Evolutionary conservation across 2,329 filamentous ascomycete species (phyloP).

Genomic region (Penicillium olsonii): DNA sequence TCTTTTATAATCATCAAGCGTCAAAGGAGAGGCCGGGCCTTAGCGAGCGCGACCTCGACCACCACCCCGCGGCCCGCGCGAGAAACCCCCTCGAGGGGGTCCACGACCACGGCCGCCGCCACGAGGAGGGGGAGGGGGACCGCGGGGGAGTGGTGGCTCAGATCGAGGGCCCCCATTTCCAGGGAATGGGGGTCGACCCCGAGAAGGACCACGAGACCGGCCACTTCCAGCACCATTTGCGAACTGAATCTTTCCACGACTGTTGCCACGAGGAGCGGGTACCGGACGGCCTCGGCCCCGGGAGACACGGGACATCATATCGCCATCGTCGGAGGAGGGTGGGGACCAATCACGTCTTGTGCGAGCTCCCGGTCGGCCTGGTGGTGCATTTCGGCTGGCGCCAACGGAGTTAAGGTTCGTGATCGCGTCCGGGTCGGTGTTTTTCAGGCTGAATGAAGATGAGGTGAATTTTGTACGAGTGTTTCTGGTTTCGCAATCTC

Average conservation of each 20-base stretch:
- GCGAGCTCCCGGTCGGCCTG: conserved; percentile 4
- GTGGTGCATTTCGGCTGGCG: conserved; percentile 8
- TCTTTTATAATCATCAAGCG: neutral
- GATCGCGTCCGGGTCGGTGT: conserved; percentile 38
- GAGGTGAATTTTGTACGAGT: conserved; percentile 29
- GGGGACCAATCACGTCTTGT: conserved; percentile 16
- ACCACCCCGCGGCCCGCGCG: conserved; percentile 12
- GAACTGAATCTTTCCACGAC: conserved; percentile 39
- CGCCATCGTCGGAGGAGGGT: conserved; percentile 35
- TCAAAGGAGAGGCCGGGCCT: neutral
- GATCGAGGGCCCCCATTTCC: conserved; percentile 31
- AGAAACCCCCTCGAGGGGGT: conserved; percentile 14
- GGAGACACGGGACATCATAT: conserved; percentile 29
- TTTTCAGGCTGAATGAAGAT: conserved; percentile 43
- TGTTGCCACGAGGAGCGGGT: conserved; percentile 26
- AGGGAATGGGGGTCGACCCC: conserved; percentile 28
- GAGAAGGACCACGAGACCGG: conserved; percentile 12
- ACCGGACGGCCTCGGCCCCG: conserved; percentile 28
- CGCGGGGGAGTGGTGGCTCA: conserved; percentile 16
- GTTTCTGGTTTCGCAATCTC: conserved; percentile 43
- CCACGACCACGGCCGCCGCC: conserved; percentile 11
- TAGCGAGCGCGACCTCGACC: conserved; percentile 17
- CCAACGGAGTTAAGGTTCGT: conserved; percentile 40
- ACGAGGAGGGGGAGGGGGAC: conserved; percentile 13
- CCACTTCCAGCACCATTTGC: conserved; percentile 32